A percentile compares a stretch with the other conserved stretches of the same genome.
Conservation (phyloP, 2,329 filamentous ascomycete genomes). For the Fusarium chuoi region DNA sequence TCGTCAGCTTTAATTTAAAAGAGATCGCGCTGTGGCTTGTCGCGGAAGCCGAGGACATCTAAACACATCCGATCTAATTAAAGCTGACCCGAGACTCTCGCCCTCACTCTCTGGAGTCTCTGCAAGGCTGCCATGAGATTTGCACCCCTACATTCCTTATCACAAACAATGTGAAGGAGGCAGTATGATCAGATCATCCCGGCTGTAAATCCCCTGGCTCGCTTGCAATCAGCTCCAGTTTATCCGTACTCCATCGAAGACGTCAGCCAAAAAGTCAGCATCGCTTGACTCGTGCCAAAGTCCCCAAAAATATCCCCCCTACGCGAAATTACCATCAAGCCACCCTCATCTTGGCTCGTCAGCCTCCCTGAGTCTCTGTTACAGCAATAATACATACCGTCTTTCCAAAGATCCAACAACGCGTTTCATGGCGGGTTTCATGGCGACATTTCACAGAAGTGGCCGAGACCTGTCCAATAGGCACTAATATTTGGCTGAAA, state of each 20-base stretch:
- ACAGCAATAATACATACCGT: too few species aligned
- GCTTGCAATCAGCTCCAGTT: background rate
- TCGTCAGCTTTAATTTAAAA: conserved; percentile 12
- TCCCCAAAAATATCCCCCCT: background rate
- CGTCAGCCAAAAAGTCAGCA: background rate
- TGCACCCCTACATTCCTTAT: conserved; percentile 1
- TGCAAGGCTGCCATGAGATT: background rate
- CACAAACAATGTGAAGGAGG: background rate
- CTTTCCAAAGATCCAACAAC: background rate
- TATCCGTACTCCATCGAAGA: background rate
- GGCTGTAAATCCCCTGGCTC: background rate
- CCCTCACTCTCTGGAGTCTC: background rate
- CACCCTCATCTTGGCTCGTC: background rate
- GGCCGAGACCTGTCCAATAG: conserved; percentile 4
- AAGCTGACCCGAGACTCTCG: background rate
- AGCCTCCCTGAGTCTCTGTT: background rate
- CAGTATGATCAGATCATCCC: background rate
- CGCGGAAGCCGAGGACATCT: background rate
- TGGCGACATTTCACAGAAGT: background rate
- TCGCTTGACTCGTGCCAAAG: background rate
- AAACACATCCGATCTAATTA: background rate
- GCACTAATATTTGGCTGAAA: conserved; percentile 7
- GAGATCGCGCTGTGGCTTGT: conserved; percentile 6
- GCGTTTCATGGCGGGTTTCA: conserved; percentile 17
- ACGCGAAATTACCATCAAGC: conserved; percentile 1